Evolutionary conservation across 2,329 filamentous ascomycete genomes (phyloP).

Genomic region (Daldinia sp.): DNA sequence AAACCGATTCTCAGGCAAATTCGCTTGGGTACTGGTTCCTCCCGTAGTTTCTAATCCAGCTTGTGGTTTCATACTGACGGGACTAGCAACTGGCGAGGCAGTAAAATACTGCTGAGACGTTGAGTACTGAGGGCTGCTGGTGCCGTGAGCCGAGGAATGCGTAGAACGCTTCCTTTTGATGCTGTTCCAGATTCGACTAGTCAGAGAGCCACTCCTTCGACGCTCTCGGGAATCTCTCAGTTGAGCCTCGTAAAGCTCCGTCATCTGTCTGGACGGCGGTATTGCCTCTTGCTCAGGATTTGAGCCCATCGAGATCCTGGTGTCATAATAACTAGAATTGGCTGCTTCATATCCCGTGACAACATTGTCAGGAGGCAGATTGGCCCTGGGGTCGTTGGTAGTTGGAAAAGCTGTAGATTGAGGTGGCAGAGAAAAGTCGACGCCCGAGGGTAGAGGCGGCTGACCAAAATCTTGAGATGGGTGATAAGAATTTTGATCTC

Average conservation of each 20-base stretch:
- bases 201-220: slow-evolving; percentile 48
- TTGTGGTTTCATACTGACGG: slow-evolving; percentile 43
- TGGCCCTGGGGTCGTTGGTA: slow-evolving; percentile 35
- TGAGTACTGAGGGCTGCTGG: slow-evolving; percentile 38
- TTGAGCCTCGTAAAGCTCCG: slow-evolving; percentile 51
- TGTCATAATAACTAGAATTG: slow-evolving; percentile 53
- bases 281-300: slow-evolving; percentile 45
- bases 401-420: slow-evolving; percentile 43
- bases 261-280: slow-evolving; percentile 50
- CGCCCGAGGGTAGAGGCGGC: slow-evolving; percentile 40
- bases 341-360: slow-evolving; percentile 47
- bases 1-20: slow-evolving; percentile 29
- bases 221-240: slow-evolving; percentile 48
- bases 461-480: slow-evolving; percentile 35
- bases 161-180: slow-evolving; percentile 51
- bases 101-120: slow-evolving; percentile 44
- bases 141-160: slow-evolving; percentile 45
- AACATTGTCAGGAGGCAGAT: slow-evolving; percentile 40
- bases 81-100: slow-evolving; percentile 38
- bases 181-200: slow-evolving; percentile 47
- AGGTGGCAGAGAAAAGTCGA: slow-evolving; percentile 43
- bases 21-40: slow-evolving; percentile 30
- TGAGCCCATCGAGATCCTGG: slow-evolving; percentile 51
- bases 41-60: slow-evolving; percentile 31
- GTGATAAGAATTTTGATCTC: slow-evolving; percentile 38